Evolutionary conservation across 306 rosid genomes (phyloP).

Genomic region (Oxytropis ochrocephala): DNA sequence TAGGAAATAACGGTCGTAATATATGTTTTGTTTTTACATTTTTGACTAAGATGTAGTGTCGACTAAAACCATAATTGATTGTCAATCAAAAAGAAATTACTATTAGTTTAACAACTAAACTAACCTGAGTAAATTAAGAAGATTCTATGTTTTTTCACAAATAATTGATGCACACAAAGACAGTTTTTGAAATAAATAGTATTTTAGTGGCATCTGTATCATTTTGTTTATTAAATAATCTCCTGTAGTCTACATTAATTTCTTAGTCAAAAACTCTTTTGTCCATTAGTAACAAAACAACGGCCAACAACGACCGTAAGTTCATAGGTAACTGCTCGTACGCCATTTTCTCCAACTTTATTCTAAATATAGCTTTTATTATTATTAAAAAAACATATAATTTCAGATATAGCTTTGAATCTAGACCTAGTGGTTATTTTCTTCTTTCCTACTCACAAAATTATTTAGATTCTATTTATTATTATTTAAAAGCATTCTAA

Average conservation of each 20-base stretch:
- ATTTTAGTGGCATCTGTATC: background rate
- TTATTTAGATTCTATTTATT: background rate
- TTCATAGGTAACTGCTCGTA: background rate
- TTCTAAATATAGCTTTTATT: background rate
- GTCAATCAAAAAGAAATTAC: too few relatives aligned
- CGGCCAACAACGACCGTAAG: background rate
- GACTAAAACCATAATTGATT: too few relatives aligned
- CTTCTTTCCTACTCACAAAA: background rate
- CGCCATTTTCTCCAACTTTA: background rate
- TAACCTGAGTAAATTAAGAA: too few relatives aligned
- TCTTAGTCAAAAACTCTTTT: background rate
- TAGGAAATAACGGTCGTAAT: background rate
- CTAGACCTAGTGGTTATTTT: background rate
- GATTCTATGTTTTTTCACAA: background rate
- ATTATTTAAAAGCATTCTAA: background rate
- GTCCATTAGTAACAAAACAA: background rate
- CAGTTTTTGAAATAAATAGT: background rate
- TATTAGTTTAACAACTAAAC: too few relatives aligned
- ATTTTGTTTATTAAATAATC: background rate
- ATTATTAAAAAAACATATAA: too few relatives aligned
- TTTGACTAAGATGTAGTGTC: too few relatives aligned
- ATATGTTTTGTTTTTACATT: too few relatives aligned
- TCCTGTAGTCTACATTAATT: background rate
- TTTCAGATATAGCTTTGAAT: background rate
- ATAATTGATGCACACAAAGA: background rate